Base-by-base conservation (phyloP, 345 rosid species). In the Raphanus sativus region DNA sequence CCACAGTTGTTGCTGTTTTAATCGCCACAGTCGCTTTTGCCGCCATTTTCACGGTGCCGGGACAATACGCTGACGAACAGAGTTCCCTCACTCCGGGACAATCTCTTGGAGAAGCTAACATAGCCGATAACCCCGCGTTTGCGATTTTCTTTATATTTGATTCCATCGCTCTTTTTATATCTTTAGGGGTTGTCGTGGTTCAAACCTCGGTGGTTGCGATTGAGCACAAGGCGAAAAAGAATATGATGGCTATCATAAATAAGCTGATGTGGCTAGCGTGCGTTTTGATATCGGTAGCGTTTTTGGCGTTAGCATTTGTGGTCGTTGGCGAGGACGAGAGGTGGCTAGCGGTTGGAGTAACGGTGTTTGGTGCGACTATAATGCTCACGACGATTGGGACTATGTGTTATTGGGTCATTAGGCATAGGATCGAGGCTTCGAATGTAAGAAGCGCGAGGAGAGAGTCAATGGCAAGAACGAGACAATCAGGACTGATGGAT, bases 261-360 rank as follows among this genome's bases (percentile, higher is more conserved):
- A 94, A 94, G 83, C 48, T 94, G 75, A 90, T 91, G 98, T 94
- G 98, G 98, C 75, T 90, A 25, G 98, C 98, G 30, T 94, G 98
- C 52, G 89, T 85, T 62, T 90, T 94, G 62, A 68, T 94, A 13
- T 87, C 97, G 1, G 93, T 94, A 0, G 96, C 97, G 10, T 89
- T 84, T 59, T 82, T 91, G 60, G 88, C 98, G 16, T 87, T 94
- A 26, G 85, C 98, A 33, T 91, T 88, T 67, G 77, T 94, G 34
- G 98, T 91, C 8, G 96, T 94, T 17, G 98, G 98, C 8, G 81
- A 86, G 34, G 81, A 81, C 6, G 90, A 91, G 67, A 83, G 77
- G 56, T 88, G 98, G 98, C 65, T 90, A 70, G 97, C 97, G 15
- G 79, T 94, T 29, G 86, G 87, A 21, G 97, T 91, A 52, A 91